Percentiles rank a stretch among this genome's conserved stretches.
Conservation (phyloP, 2,329 filamentous ascomycete genomes). For the Ampelomyces quisqualis region DNA sequence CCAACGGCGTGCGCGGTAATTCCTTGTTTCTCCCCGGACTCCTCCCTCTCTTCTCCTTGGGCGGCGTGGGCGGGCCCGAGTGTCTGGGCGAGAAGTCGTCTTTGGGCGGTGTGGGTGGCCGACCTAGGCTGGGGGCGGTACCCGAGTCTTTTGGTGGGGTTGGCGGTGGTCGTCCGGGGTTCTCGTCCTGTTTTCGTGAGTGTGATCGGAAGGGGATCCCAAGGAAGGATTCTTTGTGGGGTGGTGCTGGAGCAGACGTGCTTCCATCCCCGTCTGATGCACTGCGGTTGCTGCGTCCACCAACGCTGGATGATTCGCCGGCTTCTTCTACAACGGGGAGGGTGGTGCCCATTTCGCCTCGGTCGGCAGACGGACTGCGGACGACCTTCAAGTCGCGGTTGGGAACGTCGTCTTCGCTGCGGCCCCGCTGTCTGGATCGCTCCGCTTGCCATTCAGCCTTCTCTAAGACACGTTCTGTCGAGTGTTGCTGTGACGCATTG, state of each 20-base stretch:
- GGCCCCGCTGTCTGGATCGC: constrained; percentile 55
- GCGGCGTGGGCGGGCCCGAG: constrained; percentile 44
- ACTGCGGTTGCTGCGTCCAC: constrained; percentile 56
- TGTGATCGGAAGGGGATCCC: constrained; percentile 15
- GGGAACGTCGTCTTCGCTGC: constrained; percentile 58
- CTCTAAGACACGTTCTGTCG: constrained; percentile 57
- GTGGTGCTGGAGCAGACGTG: constrained; percentile 22
- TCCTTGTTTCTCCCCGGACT: constrained; percentile 37
- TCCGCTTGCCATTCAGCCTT: constrained; percentile 63
- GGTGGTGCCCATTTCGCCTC: constrained; percentile 57
- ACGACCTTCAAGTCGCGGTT: constrained; percentile 61
- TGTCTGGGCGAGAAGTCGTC: constrained; percentile 31
- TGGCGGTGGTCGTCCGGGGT: constrained; percentile 43
- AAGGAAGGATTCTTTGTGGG: constrained; percentile 18
- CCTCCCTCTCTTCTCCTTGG: constrained; percentile 39
- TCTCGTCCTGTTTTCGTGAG: constrained; percentile 28
- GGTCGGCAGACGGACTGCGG: constrained; percentile 59
- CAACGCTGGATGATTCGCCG: constrained; percentile 71
- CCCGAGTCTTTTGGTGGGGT: constrained; percentile 48
- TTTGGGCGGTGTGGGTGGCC: constrained; percentile 44
- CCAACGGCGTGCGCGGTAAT: constrained; percentile 38
- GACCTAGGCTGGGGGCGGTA: constrained; percentile 20
- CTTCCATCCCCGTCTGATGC: constrained; percentile 23
- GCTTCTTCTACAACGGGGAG: constrained; percentile 88
- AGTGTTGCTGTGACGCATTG: constrained; percentile 28